Evolutionary conservation across 306 rosid species (phyloP).

Genomic region (Sphenostylis stenocarpa): DNA sequence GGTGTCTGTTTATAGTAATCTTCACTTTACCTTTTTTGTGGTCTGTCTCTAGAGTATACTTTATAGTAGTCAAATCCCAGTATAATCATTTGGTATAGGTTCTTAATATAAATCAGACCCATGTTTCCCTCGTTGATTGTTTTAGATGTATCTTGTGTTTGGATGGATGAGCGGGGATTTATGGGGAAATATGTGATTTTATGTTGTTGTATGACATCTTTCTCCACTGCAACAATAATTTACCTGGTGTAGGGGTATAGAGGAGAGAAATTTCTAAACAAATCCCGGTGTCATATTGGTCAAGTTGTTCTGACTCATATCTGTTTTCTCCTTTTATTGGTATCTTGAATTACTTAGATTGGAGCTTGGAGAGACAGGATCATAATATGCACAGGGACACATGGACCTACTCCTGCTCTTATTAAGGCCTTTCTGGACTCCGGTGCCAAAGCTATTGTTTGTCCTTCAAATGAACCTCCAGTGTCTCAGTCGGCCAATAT

Average conservation of each 20-base stretch:
- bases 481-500: slow-evolving; percentile 53
- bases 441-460: slow-evolving; percentile 91
- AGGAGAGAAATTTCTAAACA: neutral
- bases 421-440: slow-evolving; percentile 80
- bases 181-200: neutral
- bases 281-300: slow-evolving; percentile 14
- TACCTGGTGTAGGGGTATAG: neutral
- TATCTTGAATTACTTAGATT: slow-evolving; percentile 57
- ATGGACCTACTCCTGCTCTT: slow-evolving; percentile 74
- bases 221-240: neutral
- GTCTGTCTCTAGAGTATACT: neutral
- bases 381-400: slow-evolving; percentile 79
- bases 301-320: slow-evolving; percentile 22
- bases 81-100: neutral
- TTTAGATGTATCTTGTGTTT: neutral
- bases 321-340: slow-evolving; percentile 21
- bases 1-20: neutral
- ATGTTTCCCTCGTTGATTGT: slow-evolving; percentile 20
- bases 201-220: slow-evolving; percentile 15
- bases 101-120: neutral
- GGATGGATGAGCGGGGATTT: neutral
- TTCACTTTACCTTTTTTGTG: neutral
- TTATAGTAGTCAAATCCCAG: neutral
- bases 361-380: slow-evolving; percentile 99
- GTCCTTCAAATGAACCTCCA: slow-evolving; percentile 79